Base-by-base conservation (phyloP, 176 grass and related monocot species). In the Oryza brachyantha region DNA sequence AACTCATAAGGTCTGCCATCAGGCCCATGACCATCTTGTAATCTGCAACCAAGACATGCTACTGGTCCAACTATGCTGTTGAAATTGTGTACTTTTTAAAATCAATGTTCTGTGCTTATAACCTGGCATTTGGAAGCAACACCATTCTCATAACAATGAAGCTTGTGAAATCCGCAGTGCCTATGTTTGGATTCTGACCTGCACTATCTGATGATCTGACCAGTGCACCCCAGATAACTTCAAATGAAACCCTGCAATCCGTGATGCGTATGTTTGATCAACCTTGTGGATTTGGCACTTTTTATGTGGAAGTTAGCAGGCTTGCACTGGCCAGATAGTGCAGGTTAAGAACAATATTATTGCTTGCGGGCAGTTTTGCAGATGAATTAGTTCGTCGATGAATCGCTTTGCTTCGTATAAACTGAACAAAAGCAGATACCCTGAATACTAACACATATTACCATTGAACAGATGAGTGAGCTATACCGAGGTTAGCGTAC, bases 1-100 rank as follows among this genome's bases (percentile, higher is more conserved):
- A 70, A 55, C 27, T 80, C 84, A 87, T 86, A 83, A 83, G 84
- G 81, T 87, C 86, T 75, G 42, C 61, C 73, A 77, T 57, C 17
- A 57, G 52, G 52, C 52, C 52, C 8, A 57, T 79, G 85, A 48
- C 85, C 85, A 85, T 72, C 54, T 74, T 84, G 79, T 88, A 85
- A 88, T 85, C 13, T 36, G n/a, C 60, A 54, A 81, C 68, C 73
- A 78, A 82, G 8, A 59, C 52, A 28, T 79, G 68, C 29, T 37
- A 69, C 62, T 64, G 41, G 72, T 63, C 34, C 54, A 62, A 75
- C 59, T 52, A 58, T 66, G 10, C 29, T 70, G 35, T 62, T 79
- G 48, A 34, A 38, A 48, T 42, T 16, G 1, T 81, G 5, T 71
- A 37, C 64, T 64, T 64, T 58, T 37, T n/a, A n/a, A 14, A 37